Conservation (phyloP, 2,329 filamentous ascomycete genomes). For the Aspergillus tanneri region DNA sequence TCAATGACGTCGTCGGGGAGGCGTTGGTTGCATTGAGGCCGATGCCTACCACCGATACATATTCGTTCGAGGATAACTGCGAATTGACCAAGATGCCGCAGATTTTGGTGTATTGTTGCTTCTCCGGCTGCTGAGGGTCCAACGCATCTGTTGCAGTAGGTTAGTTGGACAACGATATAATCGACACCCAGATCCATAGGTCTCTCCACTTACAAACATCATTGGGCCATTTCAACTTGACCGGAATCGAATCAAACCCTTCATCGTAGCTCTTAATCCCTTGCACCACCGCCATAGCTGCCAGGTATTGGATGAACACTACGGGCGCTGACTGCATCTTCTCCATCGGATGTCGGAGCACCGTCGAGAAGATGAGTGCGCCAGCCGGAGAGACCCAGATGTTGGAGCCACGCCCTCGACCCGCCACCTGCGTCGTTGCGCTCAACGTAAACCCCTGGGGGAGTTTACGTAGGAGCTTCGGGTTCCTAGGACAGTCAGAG, state of each 20-base stretch:
- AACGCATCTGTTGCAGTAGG: constrained; percentile 55
- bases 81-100: constrained; percentile 91
- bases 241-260: constrained; percentile 71
- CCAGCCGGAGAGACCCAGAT: constrained; percentile 93
- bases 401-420: constrained; percentile 83
- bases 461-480: constrained; percentile 69
- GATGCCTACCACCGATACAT: constrained; percentile 81
- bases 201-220: constrained; percentile 68
- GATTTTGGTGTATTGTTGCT: constrained; percentile 73
- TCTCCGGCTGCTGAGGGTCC: constrained; percentile 57
- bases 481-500: constrained; percentile 58
- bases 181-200: not conserved
- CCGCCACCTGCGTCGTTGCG: constrained; percentile 84
- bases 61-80: constrained; percentile 71
- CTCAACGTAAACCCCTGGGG: constrained; percentile 84
- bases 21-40: constrained; percentile 84
- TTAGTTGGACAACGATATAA: constrained; percentile 5
- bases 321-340: constrained; percentile 73
- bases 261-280: constrained; percentile 77
- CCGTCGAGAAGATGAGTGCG: constrained; percentile 80
- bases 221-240: constrained; percentile 97
- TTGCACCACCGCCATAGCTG: constrained; percentile 80
- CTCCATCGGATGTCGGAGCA: constrained; percentile 77
- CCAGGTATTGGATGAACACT: constrained; percentile 90
- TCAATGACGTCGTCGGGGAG: constrained; percentile 82